phyloP scores from a whole-genome alignment of 352 stramenopile genomes.

The Phytophthora vignae region DNA sequence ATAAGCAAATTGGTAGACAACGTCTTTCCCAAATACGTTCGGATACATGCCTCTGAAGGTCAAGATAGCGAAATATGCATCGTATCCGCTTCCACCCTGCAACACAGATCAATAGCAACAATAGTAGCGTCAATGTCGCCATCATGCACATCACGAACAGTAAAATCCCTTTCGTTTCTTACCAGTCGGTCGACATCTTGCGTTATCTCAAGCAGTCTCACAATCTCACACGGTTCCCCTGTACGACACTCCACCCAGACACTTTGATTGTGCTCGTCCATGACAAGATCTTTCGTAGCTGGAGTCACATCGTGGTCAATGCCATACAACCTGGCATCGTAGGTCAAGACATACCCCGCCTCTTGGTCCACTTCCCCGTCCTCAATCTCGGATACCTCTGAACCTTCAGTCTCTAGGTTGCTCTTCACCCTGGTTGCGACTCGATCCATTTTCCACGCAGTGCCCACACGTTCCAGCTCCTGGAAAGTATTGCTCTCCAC shows the following conservation, averaged over 20 bases:
- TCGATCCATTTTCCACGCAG: constrained; percentile 36
- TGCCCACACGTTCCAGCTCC: constrained; percentile 36
- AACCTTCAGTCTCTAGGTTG: constrained; percentile 6
- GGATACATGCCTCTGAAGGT: constrained; percentile 80
- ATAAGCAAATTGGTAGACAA: constrained; percentile 84
- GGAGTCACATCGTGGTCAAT: constrained; percentile 53
- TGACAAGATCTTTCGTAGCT: constrained; percentile 55
- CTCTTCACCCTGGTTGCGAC: constrained; percentile 19
- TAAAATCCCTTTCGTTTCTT: constrained; percentile 2
- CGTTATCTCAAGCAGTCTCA: constrained; percentile 73
- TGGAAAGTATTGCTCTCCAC: constrained; percentile 34
- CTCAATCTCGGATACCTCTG: constrained; percentile 19
- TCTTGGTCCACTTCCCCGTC: constrained; percentile 36
- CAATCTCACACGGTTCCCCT: constrained; percentile 49
- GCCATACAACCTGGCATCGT: constrained; percentile 74
- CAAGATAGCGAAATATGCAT: constrained; percentile 66
- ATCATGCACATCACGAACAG: not conserved
- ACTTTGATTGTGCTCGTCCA: constrained; percentile 76
- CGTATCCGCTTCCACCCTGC: constrained; percentile 71
- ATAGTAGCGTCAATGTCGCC: not conserved
- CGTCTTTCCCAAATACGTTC: constrained; percentile 68
- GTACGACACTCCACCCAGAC: constrained; percentile 75
- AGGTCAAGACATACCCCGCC: constrained; percentile 70
- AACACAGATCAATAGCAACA: constrained; percentile 1
- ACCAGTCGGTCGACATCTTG: constrained; percentile 71